phyloP scores from a whole-genome alignment of 495 filamentous ascomycete species.

The Filosporella fistucella region DNA sequence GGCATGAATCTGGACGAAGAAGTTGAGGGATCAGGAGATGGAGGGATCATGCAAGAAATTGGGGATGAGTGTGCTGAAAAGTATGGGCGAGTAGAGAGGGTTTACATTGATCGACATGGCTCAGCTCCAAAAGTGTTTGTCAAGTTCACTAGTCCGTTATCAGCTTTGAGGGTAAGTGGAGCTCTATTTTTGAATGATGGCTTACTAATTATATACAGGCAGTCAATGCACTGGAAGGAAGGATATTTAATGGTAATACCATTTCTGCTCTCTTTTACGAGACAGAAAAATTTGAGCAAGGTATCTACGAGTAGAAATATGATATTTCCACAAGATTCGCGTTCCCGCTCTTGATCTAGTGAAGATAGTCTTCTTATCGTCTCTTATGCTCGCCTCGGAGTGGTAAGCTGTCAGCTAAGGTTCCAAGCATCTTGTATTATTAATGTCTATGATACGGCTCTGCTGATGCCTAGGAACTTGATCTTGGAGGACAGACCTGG shows the following conservation, averaged over 20 bases:
- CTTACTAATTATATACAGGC: constrained; percentile 36
- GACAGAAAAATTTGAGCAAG: constrained; percentile 70
- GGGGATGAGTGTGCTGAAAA: constrained; percentile 86
- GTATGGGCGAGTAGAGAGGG: constrained; percentile 84
- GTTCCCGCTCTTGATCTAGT: too few species aligned
- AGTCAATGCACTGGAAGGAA: constrained; percentile 79
- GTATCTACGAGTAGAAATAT: constrained; percentile 47
- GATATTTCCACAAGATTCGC: not conserved
- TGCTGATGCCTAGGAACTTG: too few species aligned
- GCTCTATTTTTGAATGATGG: not conserved
- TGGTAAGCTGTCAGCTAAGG: too few species aligned
- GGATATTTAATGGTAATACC: constrained; percentile 79
- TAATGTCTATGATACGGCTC: too few species aligned
- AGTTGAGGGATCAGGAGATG: constrained; percentile 47
- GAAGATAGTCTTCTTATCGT: too few species aligned
- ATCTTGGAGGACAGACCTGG: too few species aligned
- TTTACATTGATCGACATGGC: constrained; percentile 61
- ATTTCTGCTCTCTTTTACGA: constrained; percentile 79
- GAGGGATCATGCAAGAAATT: constrained; percentile 85
- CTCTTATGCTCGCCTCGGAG: too few species aligned
- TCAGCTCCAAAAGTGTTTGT: constrained; percentile 72
- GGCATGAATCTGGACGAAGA: constrained; percentile 69
- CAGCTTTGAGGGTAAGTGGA: constrained; percentile 55
- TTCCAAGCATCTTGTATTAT: too few species aligned
- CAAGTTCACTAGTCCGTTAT: constrained; percentile 77